These are phyloP conservation scores for Penicillium flavigenum DNA, from an alignment of 495 filamentous ascomycete genomes.

Conservation along the genomic window DNA sequence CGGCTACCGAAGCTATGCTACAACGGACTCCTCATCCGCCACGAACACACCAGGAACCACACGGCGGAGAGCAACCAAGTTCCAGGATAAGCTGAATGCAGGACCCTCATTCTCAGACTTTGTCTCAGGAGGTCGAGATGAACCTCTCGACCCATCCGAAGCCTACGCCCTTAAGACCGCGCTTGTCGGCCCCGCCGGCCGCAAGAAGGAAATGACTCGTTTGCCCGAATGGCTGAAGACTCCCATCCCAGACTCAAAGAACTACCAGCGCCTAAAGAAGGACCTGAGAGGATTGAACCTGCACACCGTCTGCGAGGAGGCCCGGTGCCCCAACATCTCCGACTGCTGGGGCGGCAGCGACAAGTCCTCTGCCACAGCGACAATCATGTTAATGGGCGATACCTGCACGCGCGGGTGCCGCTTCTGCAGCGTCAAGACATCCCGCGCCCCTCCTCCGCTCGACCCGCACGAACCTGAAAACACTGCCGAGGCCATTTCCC, in stretches of 20 bases:
- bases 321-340: slow-evolving; percentile 93
- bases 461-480: slow-evolving; percentile 97
- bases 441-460: slow-evolving; percentile 70
- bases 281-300: slow-evolving; percentile 86
- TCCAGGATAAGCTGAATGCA: slow-evolving; percentile 75
- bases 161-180: slow-evolving; percentile 68
- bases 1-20: slow-evolving; percentile 40
- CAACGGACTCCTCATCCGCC: slow-evolving; percentile 42
- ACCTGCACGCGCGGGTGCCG: slow-evolving; percentile 96
- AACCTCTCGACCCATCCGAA: slow-evolving; percentile 59
- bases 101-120: slow-evolving; percentile 88
- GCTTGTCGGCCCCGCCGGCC: slow-evolving; percentile 74
- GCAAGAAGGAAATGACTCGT: slow-evolving; percentile 83
- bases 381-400: slow-evolving; percentile 99
- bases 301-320: slow-evolving; percentile 97
- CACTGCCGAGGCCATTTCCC: slow-evolving; percentile 85
- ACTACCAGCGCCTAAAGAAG: slow-evolving; percentile 90
- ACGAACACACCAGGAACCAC: slow-evolving; percentile 31
- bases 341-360: slow-evolving; percentile 94
- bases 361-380: slow-evolving; percentile 89
- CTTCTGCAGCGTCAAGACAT: slow-evolving; percentile 96
- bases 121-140: slow-evolving; percentile 52
- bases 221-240: slow-evolving; percentile 96
- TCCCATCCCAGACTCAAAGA: slow-evolving; percentile 77
- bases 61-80: slow-evolving; percentile 57